Percentiles rank a stretch among this genome's conserved stretches.
These are phyloP conservation scores for Yamadazyma spencermartinsiae DNA, from an alignment of 1,139 yeast genomes.

Conservation along the genomic window DNA sequence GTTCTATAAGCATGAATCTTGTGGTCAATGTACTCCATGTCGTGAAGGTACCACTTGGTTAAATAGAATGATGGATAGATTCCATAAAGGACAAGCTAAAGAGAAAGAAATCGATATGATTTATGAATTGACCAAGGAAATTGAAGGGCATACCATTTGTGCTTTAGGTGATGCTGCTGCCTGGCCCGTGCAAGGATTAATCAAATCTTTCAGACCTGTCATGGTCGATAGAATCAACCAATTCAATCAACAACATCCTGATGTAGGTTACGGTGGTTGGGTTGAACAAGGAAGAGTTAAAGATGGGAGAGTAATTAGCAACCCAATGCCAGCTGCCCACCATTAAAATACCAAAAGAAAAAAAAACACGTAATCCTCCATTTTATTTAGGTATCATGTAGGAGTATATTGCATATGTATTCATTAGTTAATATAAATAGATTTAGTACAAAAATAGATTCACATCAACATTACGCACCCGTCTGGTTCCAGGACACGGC, in stretches of 20 bases:
- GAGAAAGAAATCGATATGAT: conserved; percentile 81
- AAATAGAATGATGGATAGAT: conserved; percentile 79
- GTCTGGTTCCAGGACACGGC: too few species aligned
- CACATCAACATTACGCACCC: too few species aligned
- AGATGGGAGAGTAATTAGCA: conserved; percentile 67
- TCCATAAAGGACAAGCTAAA: conserved; percentile 74
- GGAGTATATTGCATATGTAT: conserved; percentile 1
- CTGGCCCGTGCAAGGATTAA: conserved; percentile 89
- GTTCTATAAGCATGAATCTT: conserved; percentile 86
- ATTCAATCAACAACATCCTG: conserved; percentile 39
- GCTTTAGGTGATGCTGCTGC: conserved; percentile 93
- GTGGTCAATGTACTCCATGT: conserved; percentile 95
- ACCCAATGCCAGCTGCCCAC: conserved; percentile 54
- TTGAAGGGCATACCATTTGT: conserved; percentile 89
- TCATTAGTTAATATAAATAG: conserved; percentile 1
- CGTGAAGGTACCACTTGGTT: conserved; percentile 93
- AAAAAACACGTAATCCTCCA: not conserved
- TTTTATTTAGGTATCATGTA: not conserved
- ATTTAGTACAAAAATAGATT: not conserved
- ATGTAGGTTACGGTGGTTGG: conserved; percentile 77
- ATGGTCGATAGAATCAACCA: conserved; percentile 70
- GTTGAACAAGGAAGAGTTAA: conserved; percentile 57
- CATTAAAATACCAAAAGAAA: conserved; percentile 19
- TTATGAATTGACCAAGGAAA: conserved; percentile 76
- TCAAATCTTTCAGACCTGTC: conserved; percentile 78